A percentile compares a stretch with the other conserved stretches of the same genome.
Conservation (phyloP, 768 basidiomycete genomes). For the Boletus pseudo-olivaceus region DNA sequence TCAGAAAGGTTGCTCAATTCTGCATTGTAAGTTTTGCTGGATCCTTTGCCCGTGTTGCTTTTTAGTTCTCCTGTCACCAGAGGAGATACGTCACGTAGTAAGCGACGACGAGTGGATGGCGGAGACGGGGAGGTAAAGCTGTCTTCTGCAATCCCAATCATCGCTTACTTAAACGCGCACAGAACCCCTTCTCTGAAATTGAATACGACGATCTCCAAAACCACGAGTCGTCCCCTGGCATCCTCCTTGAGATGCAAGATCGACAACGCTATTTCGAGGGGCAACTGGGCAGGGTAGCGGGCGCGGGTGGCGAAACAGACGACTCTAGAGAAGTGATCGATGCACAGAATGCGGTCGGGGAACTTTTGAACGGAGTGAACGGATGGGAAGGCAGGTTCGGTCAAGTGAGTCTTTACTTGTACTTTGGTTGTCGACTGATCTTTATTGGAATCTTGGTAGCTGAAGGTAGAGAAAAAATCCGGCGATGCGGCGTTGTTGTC, state of each 20-base stretch:
- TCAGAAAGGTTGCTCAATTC: conserved; percentile 85
- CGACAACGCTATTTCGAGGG: conserved; percentile 81
- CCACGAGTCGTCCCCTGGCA: conserved; percentile 58
- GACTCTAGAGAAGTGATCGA: conserved; percentile 37
- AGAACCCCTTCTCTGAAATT: conserved; percentile 53
- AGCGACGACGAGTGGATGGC: conserved; percentile 53
- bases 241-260: conserved; percentile 84
- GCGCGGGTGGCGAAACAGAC: background rate
- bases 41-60: background rate
- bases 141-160: background rate
- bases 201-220: conserved; percentile 85
- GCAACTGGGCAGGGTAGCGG: conserved; percentile 36
- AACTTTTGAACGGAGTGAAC: conserved; percentile 44
- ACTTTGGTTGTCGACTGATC: too few species aligned
- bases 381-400: conserved; percentile 58
- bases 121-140: conserved; percentile 41
- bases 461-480: conserved; percentile 65
- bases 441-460: conserved; percentile 33
- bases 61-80: conserved; percentile 24
- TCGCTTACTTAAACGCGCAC: background rate
- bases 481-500: conserved; percentile 63
- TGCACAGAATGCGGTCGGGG: conserved; percentile 44
- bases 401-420: conserved; percentile 40
- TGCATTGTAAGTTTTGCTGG: conserved; percentile 52
- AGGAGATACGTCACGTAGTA: conserved; percentile 55